These are phyloP conservation scores for Backusella mclennaniae DNA, from an alignment of 192 early-diverging fungal genomes.

Conservation along the genomic window DNA sequence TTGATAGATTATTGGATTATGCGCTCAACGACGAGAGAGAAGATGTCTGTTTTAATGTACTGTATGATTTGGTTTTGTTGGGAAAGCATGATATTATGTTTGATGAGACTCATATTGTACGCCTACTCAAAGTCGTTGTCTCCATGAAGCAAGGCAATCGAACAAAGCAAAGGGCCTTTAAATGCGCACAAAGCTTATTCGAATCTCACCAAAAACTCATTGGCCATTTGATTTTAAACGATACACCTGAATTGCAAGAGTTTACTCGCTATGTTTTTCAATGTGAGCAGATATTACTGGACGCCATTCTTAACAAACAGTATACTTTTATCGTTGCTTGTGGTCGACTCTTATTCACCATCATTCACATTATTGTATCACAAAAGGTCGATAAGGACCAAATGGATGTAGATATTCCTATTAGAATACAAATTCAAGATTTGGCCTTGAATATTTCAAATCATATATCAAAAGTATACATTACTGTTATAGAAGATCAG, in stretches of 20 bases:
- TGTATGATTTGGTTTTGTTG: slow-evolving; percentile 22
- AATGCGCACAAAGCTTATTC: slow-evolving; percentile 13
- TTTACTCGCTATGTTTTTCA: background rate
- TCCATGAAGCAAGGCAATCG: background rate
- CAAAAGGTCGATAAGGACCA: background rate
- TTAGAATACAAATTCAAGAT: background rate
- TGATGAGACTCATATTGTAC: slow-evolving; percentile 9
- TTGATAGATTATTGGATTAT: slow-evolving; percentile 22
- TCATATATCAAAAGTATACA: background rate
- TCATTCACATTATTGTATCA: background rate
- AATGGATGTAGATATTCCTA: slow-evolving; percentile 7
- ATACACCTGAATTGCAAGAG: background rate
- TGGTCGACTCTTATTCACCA: background rate
- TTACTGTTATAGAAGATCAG: background rate
- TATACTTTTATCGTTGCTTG: slow-evolving; percentile 15
- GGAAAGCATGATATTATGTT: slow-evolving; percentile 18
- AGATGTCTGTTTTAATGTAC: slow-evolving; percentile 8
- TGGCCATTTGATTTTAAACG: background rate
- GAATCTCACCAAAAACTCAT: slow-evolving; percentile 13
- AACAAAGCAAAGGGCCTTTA: slow-evolving; percentile 14
- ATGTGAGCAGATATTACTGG: slow-evolving; percentile 3
- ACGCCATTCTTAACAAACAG: background rate
- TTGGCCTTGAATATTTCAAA: background rate
- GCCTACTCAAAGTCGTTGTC: slow-evolving; percentile 1
- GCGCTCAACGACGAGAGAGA: slow-evolving; percentile 13